Evolutionary conservation across 139 green algal genomes (phyloP), one percentile per base, ranked within the genome.

Genomic region (Tetraselmis striata): DNA sequence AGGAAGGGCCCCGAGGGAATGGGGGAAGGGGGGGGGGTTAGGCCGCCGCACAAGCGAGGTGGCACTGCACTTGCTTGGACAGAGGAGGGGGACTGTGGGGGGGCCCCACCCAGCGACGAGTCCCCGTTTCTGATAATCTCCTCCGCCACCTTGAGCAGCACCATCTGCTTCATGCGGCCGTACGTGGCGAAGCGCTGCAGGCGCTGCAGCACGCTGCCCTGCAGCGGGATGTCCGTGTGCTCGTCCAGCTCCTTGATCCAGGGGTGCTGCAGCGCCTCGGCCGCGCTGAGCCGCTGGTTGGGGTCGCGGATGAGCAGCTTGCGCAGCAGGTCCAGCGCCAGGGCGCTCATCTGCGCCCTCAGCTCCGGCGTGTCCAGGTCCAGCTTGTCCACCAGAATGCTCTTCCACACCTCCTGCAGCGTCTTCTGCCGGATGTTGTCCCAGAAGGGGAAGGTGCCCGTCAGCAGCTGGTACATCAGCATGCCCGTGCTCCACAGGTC

Each of bases 151-250:
- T 95, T 94, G 77, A 88, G 88, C 45, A 98, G 88, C 80, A 97
- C 93, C 79, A 97, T 59, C 89, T 97, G 94, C 90, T 98, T 98
- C 32, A 98, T 86, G 30, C 92, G 89, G 28, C 90, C 91, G 82
- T 97, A 97, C 0, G 94, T 98, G 28, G 90, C 93, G 89, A 96
- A 97, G 79, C 94, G 93, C 89, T 98, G 95, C 85, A 98, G 90
- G 27, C 95, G 88, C 90, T 97, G 93, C 59, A 92, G 83, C 77
- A 96, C 93, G 27, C 83, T 93, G 76, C 91, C 91, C 75, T 88
- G 77, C 31, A 90, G 79, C 18, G 79, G 77, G 26, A 45, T 59
- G 75, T 77, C 29, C 29, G 24, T n/a, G 30, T 74, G 30, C 74
- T 78, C 80, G 58, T 83, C 84, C 1, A 83, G 84, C 59, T 92